Percentiles rank a stretch among this genome's conserved stretches.
Conservation (phyloP, 352 stramenopile genomes). For the Aphanomyces cochlioides region DNA sequence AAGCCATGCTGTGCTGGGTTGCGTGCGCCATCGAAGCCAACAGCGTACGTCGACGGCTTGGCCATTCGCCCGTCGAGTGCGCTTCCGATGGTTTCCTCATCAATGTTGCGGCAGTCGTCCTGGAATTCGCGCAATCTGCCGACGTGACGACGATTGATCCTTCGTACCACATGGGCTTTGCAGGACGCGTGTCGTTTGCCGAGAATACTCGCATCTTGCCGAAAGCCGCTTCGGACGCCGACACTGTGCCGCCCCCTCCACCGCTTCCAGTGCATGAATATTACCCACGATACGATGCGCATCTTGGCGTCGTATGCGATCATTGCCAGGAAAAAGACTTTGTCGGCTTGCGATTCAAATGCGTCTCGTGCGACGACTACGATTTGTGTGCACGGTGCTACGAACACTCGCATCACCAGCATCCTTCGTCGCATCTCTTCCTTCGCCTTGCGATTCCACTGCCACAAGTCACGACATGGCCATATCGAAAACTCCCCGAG, state of each 20-base stretch:
- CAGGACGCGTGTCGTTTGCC: slow-evolving; percentile 20
- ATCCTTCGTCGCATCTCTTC: slow-evolving; percentile 59
- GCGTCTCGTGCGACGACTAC: slow-evolving; percentile 60
- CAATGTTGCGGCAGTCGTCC: slow-evolving; percentile 51
- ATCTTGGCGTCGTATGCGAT: slow-evolving; percentile 70
- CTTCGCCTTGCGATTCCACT: slow-evolving; percentile 57
- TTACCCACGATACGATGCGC: slow-evolving; percentile 50
- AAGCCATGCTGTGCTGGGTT: slow-evolving; percentile 62
- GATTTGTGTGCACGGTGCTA: slow-evolving; percentile 67
- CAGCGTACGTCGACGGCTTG: slow-evolving; percentile 44
- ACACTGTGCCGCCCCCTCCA: not conserved
- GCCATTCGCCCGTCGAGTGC: slow-evolving; percentile 42
- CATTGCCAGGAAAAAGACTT: slow-evolving; percentile 61
- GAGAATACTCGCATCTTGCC: slow-evolving; percentile 37
- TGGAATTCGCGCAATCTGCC: slow-evolving; percentile 39
- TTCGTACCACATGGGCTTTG: slow-evolving; percentile 48
- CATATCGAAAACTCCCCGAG: slow-evolving; percentile 43
- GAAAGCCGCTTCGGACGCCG: slow-evolving; percentile 22
- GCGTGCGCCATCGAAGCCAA: slow-evolving; percentile 44
- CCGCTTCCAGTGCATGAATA: slow-evolving; percentile 32
- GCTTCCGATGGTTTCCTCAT: slow-evolving; percentile 56
- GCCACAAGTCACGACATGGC: slow-evolving; percentile 54
- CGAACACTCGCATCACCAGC: slow-evolving; percentile 43
- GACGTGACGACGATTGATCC: slow-evolving; percentile 41
- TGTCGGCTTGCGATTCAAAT: slow-evolving; percentile 61